Percentiles rank a stretch among this genome's conserved stretches.
Conservation (phyloP, 2,329 filamentous ascomycete species). For the Cladosporium halotolerans region DNA sequence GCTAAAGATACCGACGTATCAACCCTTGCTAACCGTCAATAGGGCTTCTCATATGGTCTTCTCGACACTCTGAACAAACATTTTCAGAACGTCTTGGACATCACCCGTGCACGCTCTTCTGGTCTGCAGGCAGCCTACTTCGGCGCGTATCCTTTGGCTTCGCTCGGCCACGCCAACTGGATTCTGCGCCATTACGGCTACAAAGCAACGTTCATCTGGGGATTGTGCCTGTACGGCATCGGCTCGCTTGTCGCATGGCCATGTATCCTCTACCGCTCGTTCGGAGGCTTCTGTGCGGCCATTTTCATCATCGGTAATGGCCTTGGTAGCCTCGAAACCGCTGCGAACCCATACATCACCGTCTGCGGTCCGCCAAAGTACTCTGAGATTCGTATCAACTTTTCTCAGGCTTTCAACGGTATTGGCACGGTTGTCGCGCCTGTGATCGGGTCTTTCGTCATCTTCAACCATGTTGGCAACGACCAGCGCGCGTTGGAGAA, state of each 20-base stretch:
- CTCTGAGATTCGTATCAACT: conserved; percentile 53
- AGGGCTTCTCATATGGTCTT: conserved; percentile 51
- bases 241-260: conserved; percentile 57
- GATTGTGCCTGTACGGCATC: conserved; percentile 50
- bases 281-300: conserved; percentile 55
- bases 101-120: conserved; percentile 39
- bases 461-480: conserved; percentile 52
- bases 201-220: conserved; percentile 44
- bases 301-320: conserved; percentile 44
- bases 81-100: conserved; percentile 40
- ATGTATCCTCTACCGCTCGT: conserved; percentile 48
- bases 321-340: conserved; percentile 52
- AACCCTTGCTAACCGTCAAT: background rate
- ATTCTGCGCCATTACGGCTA: conserved; percentile 46
- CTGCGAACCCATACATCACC: conserved; percentile 49
- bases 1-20: background rate
- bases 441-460: conserved; percentile 54
- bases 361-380: conserved; percentile 56
- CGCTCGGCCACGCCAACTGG: conserved; percentile 44
- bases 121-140: conserved; percentile 47
- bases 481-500: conserved; percentile 47
- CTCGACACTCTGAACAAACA: conserved; percentile 50
- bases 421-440: conserved; percentile 54
- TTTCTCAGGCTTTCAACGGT: conserved; percentile 54
- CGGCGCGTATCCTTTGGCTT: conserved; percentile 45